These are phyloP conservation scores for Aspergillus fumigatus DNA, from an alignment of 2,329 filamentous ascomycete species.

Conservation along the genomic window DNA sequence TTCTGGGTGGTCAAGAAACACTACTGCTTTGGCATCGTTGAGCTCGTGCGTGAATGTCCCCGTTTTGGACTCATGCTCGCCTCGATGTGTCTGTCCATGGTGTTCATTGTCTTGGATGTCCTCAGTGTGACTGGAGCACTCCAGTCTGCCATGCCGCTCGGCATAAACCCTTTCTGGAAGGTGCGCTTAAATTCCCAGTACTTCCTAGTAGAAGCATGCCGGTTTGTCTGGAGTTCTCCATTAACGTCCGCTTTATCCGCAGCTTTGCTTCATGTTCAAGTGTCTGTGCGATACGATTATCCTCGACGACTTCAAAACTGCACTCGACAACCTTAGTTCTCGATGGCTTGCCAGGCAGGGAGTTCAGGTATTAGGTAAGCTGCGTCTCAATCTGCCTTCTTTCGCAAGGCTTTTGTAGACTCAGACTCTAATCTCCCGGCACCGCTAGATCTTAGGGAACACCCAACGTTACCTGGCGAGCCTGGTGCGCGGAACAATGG, in stretches of 20 bases:
- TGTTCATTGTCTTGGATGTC: not conserved
- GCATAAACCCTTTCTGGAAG: not conserved
- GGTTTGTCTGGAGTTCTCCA: no score
- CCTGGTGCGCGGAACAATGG: no score
- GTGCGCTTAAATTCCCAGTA: no score
- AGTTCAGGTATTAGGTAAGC: no score
- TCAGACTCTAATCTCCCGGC: no score
- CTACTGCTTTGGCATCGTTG: constrained; percentile 52
- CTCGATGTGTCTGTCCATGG: constrained; percentile 3
- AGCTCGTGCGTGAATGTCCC: constrained; percentile 55
- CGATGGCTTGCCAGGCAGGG: no score
- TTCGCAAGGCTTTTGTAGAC: no score
- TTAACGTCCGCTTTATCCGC: no score
- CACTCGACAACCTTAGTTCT: constrained; percentile 31
- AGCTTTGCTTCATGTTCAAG: constrained; percentile 59
- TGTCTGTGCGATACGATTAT: constrained; percentile 65
- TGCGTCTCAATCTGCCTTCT: no score
- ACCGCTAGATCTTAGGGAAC: no score
- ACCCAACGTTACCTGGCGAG: no score
- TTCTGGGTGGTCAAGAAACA: constrained; percentile 57
- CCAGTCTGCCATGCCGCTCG: not conserved
- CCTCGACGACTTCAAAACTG: constrained; percentile 65
- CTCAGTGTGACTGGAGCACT: not conserved
- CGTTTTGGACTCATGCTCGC: constrained; percentile 41
- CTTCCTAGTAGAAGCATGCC: no score